These are phyloP conservation scores for Heterobasidion annosum DNA, from an alignment of 1,284 basidiomycete species.

Conservation along the genomic window DNA sequence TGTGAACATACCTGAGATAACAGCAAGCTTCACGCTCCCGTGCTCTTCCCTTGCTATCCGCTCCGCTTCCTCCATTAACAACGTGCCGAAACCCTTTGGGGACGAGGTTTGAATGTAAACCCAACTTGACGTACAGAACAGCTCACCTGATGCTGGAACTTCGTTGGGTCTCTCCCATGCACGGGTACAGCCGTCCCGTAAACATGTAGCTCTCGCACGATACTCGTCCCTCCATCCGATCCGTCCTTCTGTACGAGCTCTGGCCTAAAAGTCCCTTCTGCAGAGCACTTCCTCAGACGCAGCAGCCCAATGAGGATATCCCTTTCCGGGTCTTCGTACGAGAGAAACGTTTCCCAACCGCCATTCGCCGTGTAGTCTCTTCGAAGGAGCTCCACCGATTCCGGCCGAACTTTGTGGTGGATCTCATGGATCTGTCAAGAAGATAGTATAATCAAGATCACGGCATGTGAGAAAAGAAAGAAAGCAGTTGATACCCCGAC, in stretches of 20 bases:
- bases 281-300: constrained; percentile 89
- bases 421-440: constrained; percentile 85
- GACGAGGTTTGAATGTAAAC: not conserved
- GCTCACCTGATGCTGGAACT: constrained; percentile 88
- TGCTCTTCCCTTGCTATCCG: constrained; percentile 98
- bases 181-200: constrained; percentile 98
- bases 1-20: constrained; percentile 74
- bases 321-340: constrained; percentile 95
- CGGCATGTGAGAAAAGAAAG: constrained; percentile 3
- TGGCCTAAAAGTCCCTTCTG: constrained; percentile 92
- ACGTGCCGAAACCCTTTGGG: constrained; percentile 84
- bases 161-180: constrained; percentile 94
- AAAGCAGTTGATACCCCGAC: constrained; percentile 79
- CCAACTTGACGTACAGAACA: constrained; percentile 2
- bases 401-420: constrained; percentile 94
- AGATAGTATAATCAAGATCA: constrained; percentile 5
- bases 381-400: constrained; percentile 93
- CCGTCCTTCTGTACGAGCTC: constrained; percentile 72
- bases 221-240: constrained; percentile 79
- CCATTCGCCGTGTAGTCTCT: constrained; percentile 97
- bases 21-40: constrained; percentile 88
- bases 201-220: constrained; percentile 97
- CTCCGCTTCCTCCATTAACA: constrained; percentile 99
- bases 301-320: constrained; percentile 96
- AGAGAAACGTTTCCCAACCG: constrained; percentile 99